Conservation (phyloP, 805 yeast genomes). For the Nakazawaea ernobii region DNA sequence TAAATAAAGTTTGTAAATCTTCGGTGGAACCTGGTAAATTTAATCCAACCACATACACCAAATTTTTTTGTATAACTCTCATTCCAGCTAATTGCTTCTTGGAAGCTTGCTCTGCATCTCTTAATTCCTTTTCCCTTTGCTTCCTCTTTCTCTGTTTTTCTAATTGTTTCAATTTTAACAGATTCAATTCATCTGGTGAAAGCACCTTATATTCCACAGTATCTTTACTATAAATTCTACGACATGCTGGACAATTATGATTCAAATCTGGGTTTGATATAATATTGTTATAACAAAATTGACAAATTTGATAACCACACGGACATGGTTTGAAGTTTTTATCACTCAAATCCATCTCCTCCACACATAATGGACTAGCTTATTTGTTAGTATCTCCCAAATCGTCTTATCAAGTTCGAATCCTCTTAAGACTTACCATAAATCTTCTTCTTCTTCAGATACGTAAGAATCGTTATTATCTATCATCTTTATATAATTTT, state of each 20-base stretch:
- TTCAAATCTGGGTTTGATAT: constrained; percentile 92
- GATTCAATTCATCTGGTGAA: constrained; percentile 80
- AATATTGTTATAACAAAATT: constrained; percentile 95
- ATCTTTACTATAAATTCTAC: constrained; percentile 90
- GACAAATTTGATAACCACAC: constrained; percentile 98
- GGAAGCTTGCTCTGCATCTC: constrained; percentile 77
- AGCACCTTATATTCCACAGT: constrained; percentile 81
- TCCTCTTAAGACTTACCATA: too few species aligned
- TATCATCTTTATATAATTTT: constrained; percentile 15
- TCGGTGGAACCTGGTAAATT: constrained; percentile 86
- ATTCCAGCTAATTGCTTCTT: constrained; percentile 93
- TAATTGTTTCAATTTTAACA: constrained; percentile 74
- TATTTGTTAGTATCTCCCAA: constrained; percentile 3
- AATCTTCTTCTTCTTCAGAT: constrained; percentile 78
- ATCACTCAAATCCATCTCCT: constrained; percentile 95
- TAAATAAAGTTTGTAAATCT: constrained; percentile 71
- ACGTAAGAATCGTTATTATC: constrained; percentile 47
- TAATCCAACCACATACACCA: constrained; percentile 93
- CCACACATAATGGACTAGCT: constrained; percentile 88
- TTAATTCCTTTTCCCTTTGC: constrained; percentile 85
- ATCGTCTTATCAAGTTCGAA: too few species aligned
- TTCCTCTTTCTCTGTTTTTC: constrained; percentile 78
- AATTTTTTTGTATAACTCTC: constrained; percentile 96
- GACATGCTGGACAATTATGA: constrained; percentile 97
- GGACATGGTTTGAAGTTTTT: constrained; percentile 99